Percentiles rank a stretch among this genome's conserved stretches.
Conservation (phyloP, 1,284 basidiomycete genomes). For the Trichosporon ovoides region DNA sequence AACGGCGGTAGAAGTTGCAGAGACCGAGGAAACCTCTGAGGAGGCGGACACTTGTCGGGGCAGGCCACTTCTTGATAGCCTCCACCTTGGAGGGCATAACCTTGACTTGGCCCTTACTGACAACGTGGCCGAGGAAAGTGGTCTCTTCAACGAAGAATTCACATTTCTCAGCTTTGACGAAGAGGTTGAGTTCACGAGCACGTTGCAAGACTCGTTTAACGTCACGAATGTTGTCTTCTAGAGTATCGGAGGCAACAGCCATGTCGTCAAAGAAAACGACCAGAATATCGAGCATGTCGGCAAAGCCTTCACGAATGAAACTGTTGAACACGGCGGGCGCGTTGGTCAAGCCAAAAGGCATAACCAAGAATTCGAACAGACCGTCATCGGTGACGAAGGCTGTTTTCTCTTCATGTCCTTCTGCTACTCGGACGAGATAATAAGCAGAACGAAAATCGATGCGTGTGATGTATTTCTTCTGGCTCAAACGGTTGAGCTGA, state of each 20-base stretch:
- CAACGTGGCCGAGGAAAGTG: constrained; percentile 51
- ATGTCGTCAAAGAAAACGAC: constrained; percentile 48
- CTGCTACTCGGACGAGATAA: constrained; percentile 34
- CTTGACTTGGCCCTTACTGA: constrained; percentile 37
- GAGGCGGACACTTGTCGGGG: constrained; percentile 39
- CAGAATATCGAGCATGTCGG: constrained; percentile 30
- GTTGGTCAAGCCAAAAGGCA: constrained; percentile 51
- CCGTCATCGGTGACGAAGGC: constrained; percentile 45
- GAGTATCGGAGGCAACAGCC: constrained; percentile 49
- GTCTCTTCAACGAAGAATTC: constrained; percentile 28
- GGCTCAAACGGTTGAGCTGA: constrained; percentile 35
- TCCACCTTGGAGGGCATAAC: constrained; percentile 52
- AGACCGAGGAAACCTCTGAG: constrained; percentile 49
- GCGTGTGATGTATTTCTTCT: constrained; percentile 34
- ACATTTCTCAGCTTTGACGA: constrained; percentile 49
- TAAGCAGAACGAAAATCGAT: constrained; percentile 39
- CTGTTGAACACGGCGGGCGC: constrained; percentile 47
- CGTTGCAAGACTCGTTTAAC: constrained; percentile 42
- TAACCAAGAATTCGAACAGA: constrained; percentile 47
- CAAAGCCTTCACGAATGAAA: constrained; percentile 33
- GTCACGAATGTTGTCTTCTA: constrained; percentile 28
- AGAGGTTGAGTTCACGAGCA: constrained; percentile 42
- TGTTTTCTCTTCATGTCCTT: constrained; percentile 44
- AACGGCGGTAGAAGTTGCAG: constrained; percentile 50
- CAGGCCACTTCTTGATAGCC: constrained; percentile 48